phyloP scores from a whole-genome alignment of 306 rosid species.

The Nissolia schottii region DNA sequence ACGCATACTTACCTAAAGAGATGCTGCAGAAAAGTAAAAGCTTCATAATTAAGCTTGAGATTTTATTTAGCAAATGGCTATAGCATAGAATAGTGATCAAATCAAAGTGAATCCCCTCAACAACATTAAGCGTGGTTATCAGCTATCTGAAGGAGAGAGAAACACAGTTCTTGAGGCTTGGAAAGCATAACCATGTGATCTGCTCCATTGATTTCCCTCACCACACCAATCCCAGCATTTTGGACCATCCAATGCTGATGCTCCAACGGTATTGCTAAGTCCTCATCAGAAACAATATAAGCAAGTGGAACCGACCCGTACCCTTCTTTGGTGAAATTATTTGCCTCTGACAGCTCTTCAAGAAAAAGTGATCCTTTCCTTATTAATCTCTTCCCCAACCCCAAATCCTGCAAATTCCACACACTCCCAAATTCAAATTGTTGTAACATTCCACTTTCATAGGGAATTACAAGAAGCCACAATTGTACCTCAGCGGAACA shows the following conservation, averaged over 20 bases:
- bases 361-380: conserved; percentile 41
- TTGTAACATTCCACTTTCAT: no score
- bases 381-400: conserved; percentile 29
- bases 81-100: not conserved
- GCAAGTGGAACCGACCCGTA: conserved; percentile 41
- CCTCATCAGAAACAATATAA: conserved; percentile 28
- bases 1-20: no score
- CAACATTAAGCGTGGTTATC: not conserved
- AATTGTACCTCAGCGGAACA: conserved; percentile 49
- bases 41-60: no score
- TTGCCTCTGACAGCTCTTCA: conserved; percentile 34
- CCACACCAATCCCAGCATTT: conserved; percentile 32
- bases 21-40: no score
- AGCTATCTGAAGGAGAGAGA: conserved; percentile 34
- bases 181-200: conserved; percentile 44
- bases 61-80: no score
- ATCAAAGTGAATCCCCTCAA: not conserved
- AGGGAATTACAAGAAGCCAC: no score
- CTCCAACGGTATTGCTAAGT: conserved; percentile 19
- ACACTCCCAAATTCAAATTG: no score
- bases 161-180: conserved; percentile 28
- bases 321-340: conserved; percentile 31
- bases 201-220: conserved; percentile 42
- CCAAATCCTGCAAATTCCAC: conserved; percentile 44
- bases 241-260: conserved; percentile 52